A percentile compares a stretch with the other conserved stretches of the same genome.
phyloP scores from a whole-genome alignment of 1,139 yeast species.

The Zygotorulaspora mrakii region DNA sequence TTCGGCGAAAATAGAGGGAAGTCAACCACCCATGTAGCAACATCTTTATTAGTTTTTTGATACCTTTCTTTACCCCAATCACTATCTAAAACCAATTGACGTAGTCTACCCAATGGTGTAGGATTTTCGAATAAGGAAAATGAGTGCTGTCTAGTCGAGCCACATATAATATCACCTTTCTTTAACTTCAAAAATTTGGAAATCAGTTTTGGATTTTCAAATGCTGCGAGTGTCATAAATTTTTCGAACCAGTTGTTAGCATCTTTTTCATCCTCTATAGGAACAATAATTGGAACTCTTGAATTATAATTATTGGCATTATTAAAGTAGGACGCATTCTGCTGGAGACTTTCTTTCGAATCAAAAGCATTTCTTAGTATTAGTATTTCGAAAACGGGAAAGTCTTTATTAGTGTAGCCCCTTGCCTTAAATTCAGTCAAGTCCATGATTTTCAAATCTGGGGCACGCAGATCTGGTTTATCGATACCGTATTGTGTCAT shows the following conservation, averaged over 20 bases:
- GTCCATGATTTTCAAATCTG: conserved; percentile 49
- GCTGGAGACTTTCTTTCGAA: conserved; percentile 34
- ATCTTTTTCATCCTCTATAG: conserved; percentile 43
- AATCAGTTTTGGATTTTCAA: conserved; percentile 38
- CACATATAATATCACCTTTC: conserved; percentile 72
- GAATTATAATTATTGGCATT: conserved; percentile 49
- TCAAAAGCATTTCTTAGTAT: conserved; percentile 52
- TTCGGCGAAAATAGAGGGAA: conserved; percentile 87
- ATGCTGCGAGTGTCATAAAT: conserved; percentile 36
- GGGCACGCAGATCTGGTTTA: conserved; percentile 80
- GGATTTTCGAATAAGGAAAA: conserved; percentile 75
- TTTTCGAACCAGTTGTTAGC: conserved; percentile 44
- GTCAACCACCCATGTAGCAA: conserved; percentile 81
- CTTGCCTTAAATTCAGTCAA: conserved; percentile 43
- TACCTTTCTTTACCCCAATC: conserved; percentile 33
- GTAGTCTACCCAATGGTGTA: conserved; percentile 83
- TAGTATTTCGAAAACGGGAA: conserved; percentile 68
- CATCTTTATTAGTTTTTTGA: conserved; percentile 34
- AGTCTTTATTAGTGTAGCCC: conserved; percentile 38
- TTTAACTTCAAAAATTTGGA: conserved; percentile 41
- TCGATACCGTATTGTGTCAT: conserved; percentile 80
- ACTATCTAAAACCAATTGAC: conserved; percentile 67
- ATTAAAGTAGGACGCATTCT: conserved; percentile 41
- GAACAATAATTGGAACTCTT: conserved; percentile 58
- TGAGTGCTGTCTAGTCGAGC: conserved; percentile 61